These are phyloP conservation scores for Dryas octopetala DNA, from an alignment of 306 rosid species.

Conservation along the genomic window DNA sequence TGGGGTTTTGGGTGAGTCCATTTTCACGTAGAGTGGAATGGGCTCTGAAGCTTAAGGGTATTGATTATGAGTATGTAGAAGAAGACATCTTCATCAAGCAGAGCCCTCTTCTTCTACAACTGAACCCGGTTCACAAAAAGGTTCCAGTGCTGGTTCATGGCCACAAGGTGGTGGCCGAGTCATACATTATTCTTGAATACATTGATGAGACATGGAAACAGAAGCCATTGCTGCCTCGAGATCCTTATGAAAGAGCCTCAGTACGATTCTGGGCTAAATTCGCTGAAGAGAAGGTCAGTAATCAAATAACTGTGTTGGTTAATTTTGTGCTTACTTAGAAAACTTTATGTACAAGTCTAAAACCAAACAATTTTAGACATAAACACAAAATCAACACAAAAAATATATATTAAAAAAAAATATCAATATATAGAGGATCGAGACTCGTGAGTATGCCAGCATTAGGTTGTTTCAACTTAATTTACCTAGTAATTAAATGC, in stretches of 20 bases:
- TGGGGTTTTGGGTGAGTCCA: conserved; percentile 34
- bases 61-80: conserved; percentile 33
- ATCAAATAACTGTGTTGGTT: not conserved
- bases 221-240: conserved; percentile 31
- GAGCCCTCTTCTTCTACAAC: conserved; percentile 27
- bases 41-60: conserved; percentile 30
- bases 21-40: conserved; percentile 33
- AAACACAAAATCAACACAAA: no score
- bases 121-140: conserved; percentile 38
- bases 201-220: conserved; percentile 26
- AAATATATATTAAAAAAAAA: no score
- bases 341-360: not conserved
- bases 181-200: conserved; percentile 35
- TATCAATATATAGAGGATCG: no score
- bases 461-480: no score
- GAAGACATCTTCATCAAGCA: conserved; percentile 36
- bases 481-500: no score
- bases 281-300: conserved; percentile 26
- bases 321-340: not conserved
- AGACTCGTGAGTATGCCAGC: no score
- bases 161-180: conserved; percentile 23
- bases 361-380: no score
- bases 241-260: conserved; percentile 34
- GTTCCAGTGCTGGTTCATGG: conserved; percentile 18
- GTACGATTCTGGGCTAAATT: conserved; percentile 34